phyloP scores from a whole-genome alignment of 2,329 filamentous ascomycete species.

The Chrysoporthe cubensis region DNA sequence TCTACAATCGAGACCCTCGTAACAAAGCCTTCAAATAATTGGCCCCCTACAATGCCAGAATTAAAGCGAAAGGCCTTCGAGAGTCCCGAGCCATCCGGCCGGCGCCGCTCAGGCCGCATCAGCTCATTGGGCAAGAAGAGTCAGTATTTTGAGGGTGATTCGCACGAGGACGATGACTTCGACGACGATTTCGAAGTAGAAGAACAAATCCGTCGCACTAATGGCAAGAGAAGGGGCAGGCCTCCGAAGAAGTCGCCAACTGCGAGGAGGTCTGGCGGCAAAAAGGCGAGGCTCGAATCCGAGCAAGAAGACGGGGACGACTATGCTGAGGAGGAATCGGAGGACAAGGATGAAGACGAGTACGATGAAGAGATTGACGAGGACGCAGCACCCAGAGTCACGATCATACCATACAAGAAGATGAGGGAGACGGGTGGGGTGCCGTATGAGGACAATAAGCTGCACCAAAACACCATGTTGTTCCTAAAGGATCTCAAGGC shows the following conservation, averaged over 20 bases:
- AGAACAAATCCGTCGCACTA: constrained; percentile 17
- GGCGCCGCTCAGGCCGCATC: constrained; percentile 53
- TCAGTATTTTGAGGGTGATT: constrained; percentile 52
- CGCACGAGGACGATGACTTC: constrained; percentile 33
- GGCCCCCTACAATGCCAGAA: constrained; percentile 12
- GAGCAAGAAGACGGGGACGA: constrained; percentile 37
- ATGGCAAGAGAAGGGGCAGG: constrained; percentile 13
- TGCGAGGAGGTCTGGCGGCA: constrained; percentile 6
- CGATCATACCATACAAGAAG: constrained; percentile 47
- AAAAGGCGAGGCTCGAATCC: constrained; percentile 30
- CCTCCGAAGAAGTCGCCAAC: constrained; percentile 24
- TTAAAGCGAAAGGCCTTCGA: constrained; percentile 32
- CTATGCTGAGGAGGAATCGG: constrained; percentile 41
- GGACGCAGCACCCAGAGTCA: constrained; percentile 42
- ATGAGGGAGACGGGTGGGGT: constrained; percentile 46
- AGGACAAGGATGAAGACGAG: constrained; percentile 39
- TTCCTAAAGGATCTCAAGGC: constrained; percentile 63
- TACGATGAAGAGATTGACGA: constrained; percentile 41
- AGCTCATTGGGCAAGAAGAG: constrained; percentile 51
- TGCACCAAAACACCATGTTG: constrained; percentile 62
- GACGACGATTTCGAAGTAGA: constrained; percentile 5
- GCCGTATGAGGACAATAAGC: constrained; percentile 54
- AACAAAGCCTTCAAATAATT: not conserved
- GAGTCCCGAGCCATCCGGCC: constrained; percentile 36
- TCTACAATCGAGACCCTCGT: not conserved